Percentiles rank a stretch among this genome's conserved stretches.
phyloP scores from a whole-genome alignment of 345 rosid genomes.

The Triadica sebifera region DNA sequence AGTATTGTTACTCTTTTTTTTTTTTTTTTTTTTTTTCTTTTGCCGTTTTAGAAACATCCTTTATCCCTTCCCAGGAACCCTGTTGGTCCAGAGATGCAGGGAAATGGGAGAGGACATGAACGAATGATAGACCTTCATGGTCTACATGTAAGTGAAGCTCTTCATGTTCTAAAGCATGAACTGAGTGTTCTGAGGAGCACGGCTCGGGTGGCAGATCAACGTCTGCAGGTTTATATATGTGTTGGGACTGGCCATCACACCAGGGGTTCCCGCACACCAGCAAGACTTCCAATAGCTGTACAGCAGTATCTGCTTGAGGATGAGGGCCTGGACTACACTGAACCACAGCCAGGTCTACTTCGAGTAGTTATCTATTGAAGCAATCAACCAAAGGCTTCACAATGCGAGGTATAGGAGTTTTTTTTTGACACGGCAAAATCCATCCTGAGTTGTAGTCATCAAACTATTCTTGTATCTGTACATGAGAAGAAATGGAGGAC shows the following conservation, averaged over 20 bases:
- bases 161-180: slow-evolving; percentile 82
- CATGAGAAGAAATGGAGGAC: slow-evolving; percentile 49
- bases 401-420: slow-evolving; percentile 22
- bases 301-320: slow-evolving; percentile 90
- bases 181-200: slow-evolving; percentile 64
- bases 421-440: slow-evolving; percentile 39
- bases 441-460: slow-evolving; percentile 20
- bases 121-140: slow-evolving; percentile 98
- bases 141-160: slow-evolving; percentile 85
- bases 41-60: background rate
- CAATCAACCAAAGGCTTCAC: slow-evolving; percentile 25
- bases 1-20: background rate
- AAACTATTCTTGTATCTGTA: slow-evolving; percentile 59
- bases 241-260: slow-evolving; percentile 98
- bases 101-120: slow-evolving; percentile 68
- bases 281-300: slow-evolving; percentile 88
- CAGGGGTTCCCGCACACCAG: slow-evolving; percentile 82
- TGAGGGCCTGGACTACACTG: slow-evolving; percentile 79
- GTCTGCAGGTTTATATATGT: slow-evolving; percentile 80
- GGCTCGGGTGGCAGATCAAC: slow-evolving; percentile 73
- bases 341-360: slow-evolving; percentile 94
- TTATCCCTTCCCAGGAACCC: slow-evolving; percentile 58
- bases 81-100: slow-evolving; percentile 51
- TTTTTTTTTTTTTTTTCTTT: too few relatives aligned
- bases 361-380: slow-evolving; percentile 79